phyloP scores from a whole-genome alignment of 768 basidiomycete genomes.

The Pleurotus platypus region DNA sequence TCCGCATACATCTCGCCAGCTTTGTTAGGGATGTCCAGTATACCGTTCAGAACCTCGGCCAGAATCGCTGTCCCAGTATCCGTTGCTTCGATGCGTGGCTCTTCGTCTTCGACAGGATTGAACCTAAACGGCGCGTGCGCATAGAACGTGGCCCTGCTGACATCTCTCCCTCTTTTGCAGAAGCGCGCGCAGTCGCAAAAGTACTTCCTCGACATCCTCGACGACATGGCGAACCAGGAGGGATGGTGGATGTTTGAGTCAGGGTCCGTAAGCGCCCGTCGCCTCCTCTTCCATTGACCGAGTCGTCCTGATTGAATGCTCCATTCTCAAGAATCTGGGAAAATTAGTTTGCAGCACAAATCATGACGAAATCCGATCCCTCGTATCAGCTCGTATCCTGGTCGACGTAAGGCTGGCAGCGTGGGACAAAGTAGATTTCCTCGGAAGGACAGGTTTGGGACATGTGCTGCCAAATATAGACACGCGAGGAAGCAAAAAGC shows the following conservation, averaged over 20 bases:
- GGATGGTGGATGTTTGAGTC: background rate
- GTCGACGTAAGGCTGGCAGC: too few relatives aligned
- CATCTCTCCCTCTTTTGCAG: conserved; percentile 6
- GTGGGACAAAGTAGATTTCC: background rate
- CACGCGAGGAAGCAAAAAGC: background rate
- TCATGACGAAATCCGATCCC: too few relatives aligned
- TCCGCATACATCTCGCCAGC: too few relatives aligned
- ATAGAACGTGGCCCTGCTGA: conserved; percentile 6
- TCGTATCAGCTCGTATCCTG: too few relatives aligned
- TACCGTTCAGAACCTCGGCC: too few relatives aligned
- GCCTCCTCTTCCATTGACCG: too few relatives aligned
- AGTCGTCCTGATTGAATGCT: too few relatives aligned
- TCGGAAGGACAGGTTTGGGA: background rate
- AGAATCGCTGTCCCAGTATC: background rate
- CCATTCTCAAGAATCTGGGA: too few relatives aligned
- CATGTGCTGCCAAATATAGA: background rate
- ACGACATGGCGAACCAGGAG: background rate
- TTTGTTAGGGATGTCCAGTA: too few relatives aligned
- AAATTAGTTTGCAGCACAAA: too few relatives aligned
- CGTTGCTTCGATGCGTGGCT: too few relatives aligned
- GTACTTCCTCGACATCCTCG: conserved; percentile 2
- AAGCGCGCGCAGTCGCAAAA: conserved; percentile 1
- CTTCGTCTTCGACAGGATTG: background rate
- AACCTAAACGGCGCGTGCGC: conserved; percentile 1
- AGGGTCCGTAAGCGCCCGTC: background rate